Conservation (phyloP, 1,284 basidiomycete species). For the Xerocomus amazonicus region DNA sequence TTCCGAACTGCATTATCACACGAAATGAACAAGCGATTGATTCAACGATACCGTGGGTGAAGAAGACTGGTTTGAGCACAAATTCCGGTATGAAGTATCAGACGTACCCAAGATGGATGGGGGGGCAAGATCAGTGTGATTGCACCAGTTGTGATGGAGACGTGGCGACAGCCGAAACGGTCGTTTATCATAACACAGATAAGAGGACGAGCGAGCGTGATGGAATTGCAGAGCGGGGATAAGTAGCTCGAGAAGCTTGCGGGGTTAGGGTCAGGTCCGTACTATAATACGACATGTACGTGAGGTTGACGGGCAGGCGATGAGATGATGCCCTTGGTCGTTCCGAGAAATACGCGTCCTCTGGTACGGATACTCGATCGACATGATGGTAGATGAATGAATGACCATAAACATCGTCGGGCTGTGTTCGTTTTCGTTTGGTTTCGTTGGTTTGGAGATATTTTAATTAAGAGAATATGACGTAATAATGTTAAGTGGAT, state of each 20-base stretch:
- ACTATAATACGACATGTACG: conserved; percentile 8
- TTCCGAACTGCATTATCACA: not conserved
- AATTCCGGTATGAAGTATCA: too few species aligned
- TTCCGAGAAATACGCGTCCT: not conserved
- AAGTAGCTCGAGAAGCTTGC: conserved; percentile 1
- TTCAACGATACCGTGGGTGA: not conserved
- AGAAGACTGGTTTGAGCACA: too few species aligned
- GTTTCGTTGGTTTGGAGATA: not conserved
- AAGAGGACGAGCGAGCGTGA: not conserved
- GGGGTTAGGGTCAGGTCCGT: conserved; percentile 8
- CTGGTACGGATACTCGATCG: not conserved
- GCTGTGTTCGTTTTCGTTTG: too few species aligned
- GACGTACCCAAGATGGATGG: not conserved
- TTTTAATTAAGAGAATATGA: conserved; percentile 5
- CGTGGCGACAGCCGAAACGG: not conserved
- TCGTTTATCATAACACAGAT: too few species aligned
- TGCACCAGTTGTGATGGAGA: conserved; percentile 1
- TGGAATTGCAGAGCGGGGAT: conserved; percentile 2
- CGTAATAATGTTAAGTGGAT: conserved; percentile 18
- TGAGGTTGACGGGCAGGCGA: not conserved
- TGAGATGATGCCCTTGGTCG: not conserved
- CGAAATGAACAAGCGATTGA: not conserved
- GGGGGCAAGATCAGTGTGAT: not conserved
- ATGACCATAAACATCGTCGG: too few species aligned
- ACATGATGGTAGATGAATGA: too few species aligned